These are phyloP conservation scores for Colletotrichum gigasporum DNA, from an alignment of 2,329 filamentous ascomycete species.

Conservation along the genomic window DNA sequence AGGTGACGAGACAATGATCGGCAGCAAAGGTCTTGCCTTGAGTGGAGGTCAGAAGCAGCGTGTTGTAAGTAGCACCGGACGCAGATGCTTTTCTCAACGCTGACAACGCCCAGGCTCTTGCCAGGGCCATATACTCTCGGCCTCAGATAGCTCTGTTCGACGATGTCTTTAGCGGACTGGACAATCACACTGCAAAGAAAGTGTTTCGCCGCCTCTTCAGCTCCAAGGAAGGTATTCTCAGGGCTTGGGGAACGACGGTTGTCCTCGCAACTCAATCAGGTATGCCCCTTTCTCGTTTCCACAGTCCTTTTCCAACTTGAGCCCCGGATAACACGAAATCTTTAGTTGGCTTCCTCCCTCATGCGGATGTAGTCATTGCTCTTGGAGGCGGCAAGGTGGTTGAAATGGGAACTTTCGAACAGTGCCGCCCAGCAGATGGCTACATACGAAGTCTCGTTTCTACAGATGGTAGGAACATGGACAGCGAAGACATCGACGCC, in stretches of 20 bases:
- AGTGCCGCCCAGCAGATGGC: constrained; percentile 41
- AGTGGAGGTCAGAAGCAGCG: constrained; percentile 58
- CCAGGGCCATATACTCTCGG: constrained; percentile 48
- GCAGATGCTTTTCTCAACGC: neutral
- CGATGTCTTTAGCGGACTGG: constrained; percentile 49
- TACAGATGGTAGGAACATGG: neutral
- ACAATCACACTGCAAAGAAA: constrained; percentile 42
- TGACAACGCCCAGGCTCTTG: constrained; percentile 42
- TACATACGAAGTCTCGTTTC: constrained; percentile 43
- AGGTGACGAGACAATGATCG: constrained; percentile 50
- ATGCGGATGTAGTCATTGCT: constrained; percentile 47
- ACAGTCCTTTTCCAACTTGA: neutral
- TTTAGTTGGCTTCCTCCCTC: constrained; percentile 37
- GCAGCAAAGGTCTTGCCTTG: constrained; percentile 55
- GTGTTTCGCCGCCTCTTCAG: constrained; percentile 43
- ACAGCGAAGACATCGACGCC: neutral
- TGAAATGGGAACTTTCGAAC: constrained; percentile 46
- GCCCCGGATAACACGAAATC: neutral
- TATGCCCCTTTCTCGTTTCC: neutral
- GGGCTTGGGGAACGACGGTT: constrained; percentile 43
- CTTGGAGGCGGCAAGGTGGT: constrained; percentile 42
- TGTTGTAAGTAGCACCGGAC: constrained; percentile 39
- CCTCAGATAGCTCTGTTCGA: constrained; percentile 45
- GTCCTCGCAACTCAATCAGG: constrained; percentile 48
- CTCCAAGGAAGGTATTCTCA: constrained; percentile 37